Percentiles rank a stretch among this genome's conserved stretches.
phyloP scores from a whole-genome alignment of 441 rosid genomes.

The Kokia cookei region DNA sequence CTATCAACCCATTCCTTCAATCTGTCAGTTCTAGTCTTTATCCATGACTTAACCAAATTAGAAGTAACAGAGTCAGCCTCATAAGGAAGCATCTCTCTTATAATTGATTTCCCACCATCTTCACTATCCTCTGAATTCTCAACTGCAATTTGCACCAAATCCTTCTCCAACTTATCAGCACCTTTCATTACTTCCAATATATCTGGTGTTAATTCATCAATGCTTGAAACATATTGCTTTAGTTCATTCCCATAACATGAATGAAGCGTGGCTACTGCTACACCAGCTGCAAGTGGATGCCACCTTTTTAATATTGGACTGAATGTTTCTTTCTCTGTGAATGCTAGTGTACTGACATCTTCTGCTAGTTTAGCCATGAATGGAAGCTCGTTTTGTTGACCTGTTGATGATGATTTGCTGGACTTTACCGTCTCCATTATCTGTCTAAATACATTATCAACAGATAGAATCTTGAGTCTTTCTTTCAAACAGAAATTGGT shows the following conservation, averaged over 20 bases:
- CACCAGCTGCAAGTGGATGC: slow-evolving; percentile 75
- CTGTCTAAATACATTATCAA: slow-evolving; percentile 30
- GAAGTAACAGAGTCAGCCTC: slow-evolving; percentile 58
- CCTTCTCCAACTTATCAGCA: slow-evolving; percentile 70
- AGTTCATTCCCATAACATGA: slow-evolving; percentile 52
- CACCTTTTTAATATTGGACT: slow-evolving; percentile 65
- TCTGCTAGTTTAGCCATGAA: slow-evolving; percentile 56
- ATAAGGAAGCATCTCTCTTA: slow-evolving; percentile 74
- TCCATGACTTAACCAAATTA: slow-evolving; percentile 58
- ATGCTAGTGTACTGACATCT: slow-evolving; percentile 50
- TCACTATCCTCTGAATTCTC: slow-evolving; percentile 73
- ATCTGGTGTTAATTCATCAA: slow-evolving; percentile 63
- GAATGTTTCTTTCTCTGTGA: slow-evolving; percentile 59
- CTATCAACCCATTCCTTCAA: slow-evolving; percentile 67
- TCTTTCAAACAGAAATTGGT: too few species aligned
- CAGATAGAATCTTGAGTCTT: not conserved
- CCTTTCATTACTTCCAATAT: slow-evolving; percentile 58
- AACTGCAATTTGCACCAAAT: slow-evolving; percentile 74
- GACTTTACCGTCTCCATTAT: slow-evolving; percentile 45
- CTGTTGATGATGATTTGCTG: slow-evolving; percentile 28
- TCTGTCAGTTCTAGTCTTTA: slow-evolving; percentile 55
- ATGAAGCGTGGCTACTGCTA: slow-evolving; percentile 80
- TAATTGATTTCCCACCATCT: slow-evolving; percentile 75
- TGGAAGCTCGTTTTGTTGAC: slow-evolving; percentile 43
- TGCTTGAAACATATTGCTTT: slow-evolving; percentile 44